Base-by-base conservation (phyloP, 805 yeast species). In the Pichia sporocuriosa region DNA sequence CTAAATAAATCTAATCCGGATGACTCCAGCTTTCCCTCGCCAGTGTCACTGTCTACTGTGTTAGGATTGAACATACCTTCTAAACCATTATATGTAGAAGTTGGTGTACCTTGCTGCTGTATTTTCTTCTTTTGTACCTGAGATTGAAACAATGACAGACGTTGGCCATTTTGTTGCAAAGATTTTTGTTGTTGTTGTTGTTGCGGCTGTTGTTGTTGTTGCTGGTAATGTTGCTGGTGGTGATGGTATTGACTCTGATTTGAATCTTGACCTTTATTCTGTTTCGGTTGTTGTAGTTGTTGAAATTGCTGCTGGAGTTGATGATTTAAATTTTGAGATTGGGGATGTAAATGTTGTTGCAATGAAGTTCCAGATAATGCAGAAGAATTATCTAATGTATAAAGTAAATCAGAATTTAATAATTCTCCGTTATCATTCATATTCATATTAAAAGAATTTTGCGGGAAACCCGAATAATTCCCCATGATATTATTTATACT, bases 1-100 rank as follows among this genome's bases (percentile, higher is more conserved):
- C 44, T 26, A 25, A 46, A 46, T 20, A 46, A 31, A 34, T 46
- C 49, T 17, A 46, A 40, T 13, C 40, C 49, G 11, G 46, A 39
- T 4, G 49, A 46, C 20, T 46, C 43, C 3, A 39, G 11, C 12
- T 39, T 39, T 6, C 29, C 17, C 2, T 39, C 49, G 15, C 43
- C 45, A 10, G 29, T 24, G 10, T 46, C 49, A 25, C 46, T 42
- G 19, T 46, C 49, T 22, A 42, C 45, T 13, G 40, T 32, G 9
- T 32, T 30, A 6, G 49, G 28, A 33, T 46, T 46, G 28, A 46
- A 46, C 15, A 46, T 33, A 8, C 46, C 48, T 29, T 35, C 43
- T 26, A 37, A 30, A 33, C 36, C 29, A 29, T 15, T 44, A 30
- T 22, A 23, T 15, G n/a, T 6, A 30, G 37, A 4, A 32, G n/a